These are phyloP conservation scores for Suhomyces wounanorum DNA, from an alignment of 1,139 yeast species.

Conservation along the genomic window DNA sequence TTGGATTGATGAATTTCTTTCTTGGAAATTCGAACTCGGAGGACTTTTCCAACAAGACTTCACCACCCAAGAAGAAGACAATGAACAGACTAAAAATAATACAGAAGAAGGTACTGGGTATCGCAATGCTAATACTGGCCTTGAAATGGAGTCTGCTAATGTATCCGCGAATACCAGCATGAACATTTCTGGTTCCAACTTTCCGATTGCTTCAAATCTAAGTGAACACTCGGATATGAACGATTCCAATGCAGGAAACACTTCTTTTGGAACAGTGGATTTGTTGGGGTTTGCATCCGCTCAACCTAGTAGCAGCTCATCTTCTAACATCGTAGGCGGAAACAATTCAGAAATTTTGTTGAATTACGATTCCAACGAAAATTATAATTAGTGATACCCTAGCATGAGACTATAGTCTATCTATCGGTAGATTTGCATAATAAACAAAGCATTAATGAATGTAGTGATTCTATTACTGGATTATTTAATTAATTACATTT, in stretches of 20 bases:
- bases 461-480: background rate
- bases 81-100: background rate
- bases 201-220: background rate
- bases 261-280: slow-evolving; percentile 24
- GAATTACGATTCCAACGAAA: slow-evolving; percentile 12
- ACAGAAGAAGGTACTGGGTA: background rate
- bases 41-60: slow-evolving; percentile 54
- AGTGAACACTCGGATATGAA: slow-evolving; percentile 8
- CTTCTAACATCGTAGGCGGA: slow-evolving; percentile 5
- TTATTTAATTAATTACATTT: background rate
- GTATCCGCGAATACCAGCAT: slow-evolving; percentile 9
- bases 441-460: background rate
- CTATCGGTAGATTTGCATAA: slow-evolving; percentile 3
- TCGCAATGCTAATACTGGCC: background rate
- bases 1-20: slow-evolving; percentile 76
- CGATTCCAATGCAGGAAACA: slow-evolving; percentile 10
- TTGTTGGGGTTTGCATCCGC: slow-evolving; percentile 27
- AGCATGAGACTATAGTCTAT: slow-evolving; percentile 4
- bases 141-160: slow-evolving; percentile 10
- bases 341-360: slow-evolving; percentile 11
- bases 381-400: slow-evolving; percentile 8
- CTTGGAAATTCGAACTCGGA: slow-evolving; percentile 70
- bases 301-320: slow-evolving; percentile 1
- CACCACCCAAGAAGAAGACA: background rate
- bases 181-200: slow-evolving; percentile 9